These are phyloP conservation scores for Amaranthus cruentus DNA, from an alignment of 148 eudicot genomes.

Conservation along the genomic window DNA sequence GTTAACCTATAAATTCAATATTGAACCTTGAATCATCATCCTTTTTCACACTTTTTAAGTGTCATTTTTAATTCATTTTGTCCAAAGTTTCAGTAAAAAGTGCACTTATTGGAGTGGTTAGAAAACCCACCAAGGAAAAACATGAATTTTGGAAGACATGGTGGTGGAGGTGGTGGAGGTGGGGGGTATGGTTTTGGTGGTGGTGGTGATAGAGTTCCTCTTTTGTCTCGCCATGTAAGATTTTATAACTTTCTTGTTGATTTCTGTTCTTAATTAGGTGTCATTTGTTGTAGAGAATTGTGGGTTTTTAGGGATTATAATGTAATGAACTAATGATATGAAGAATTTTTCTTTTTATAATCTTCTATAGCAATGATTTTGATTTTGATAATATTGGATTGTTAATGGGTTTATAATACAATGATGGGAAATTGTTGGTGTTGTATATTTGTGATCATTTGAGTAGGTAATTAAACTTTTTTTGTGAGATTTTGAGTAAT, in stretches of 20 bases:
- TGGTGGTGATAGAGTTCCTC: conserved; percentile 50
- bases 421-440: conserved; percentile 5
- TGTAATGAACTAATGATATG: background rate
- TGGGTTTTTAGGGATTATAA: background rate
- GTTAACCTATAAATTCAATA: too few species aligned
- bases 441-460: background rate
- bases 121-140: background rate
- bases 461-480: background rate
- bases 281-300: background rate
- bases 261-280: background rate
- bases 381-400: background rate
- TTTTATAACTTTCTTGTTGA: background rate
- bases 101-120: background rate
- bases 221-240: conserved; percentile 40
- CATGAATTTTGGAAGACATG: conserved; percentile 33
- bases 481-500: background rate
- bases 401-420: background rate
- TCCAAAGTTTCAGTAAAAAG: too few species aligned
- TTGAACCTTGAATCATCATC: too few species aligned
- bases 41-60: too few species aligned
- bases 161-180: conserved; percentile 30
- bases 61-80: too few species aligned
- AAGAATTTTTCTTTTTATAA: background rate
- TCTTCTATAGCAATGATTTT: background rate
- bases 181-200: conserved; percentile 33